These are phyloP conservation scores for Evernia prunastri DNA, from an alignment of 495 filamentous ascomycete genomes.

Conservation along the genomic window DNA sequence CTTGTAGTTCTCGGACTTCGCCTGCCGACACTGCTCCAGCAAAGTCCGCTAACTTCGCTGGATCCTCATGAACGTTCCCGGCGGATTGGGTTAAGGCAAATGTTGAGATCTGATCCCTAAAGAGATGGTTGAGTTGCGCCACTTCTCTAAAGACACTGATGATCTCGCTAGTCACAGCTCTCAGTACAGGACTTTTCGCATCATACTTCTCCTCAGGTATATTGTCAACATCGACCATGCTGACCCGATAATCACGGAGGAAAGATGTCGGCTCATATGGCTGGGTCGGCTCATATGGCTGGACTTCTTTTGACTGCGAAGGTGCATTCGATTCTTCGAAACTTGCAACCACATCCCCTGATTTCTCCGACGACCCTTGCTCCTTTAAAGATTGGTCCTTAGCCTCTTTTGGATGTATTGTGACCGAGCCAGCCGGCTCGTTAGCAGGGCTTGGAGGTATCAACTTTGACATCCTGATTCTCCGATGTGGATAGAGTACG, in stretches of 20 bases:
- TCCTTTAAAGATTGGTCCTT: slow-evolving; percentile 54
- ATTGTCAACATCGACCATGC: slow-evolving; percentile 91
- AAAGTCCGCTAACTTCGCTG: slow-evolving; percentile 91
- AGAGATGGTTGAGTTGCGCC: slow-evolving; percentile 85
- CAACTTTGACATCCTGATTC: slow-evolving; percentile 81
- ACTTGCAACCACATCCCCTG: slow-evolving; percentile 92
- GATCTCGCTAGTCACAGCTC: slow-evolving; percentile 92
- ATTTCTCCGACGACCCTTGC: slow-evolving; percentile 51
- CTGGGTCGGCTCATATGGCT: slow-evolving; percentile 70
- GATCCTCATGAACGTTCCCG: slow-evolving; percentile 90
- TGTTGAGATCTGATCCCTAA: slow-evolving; percentile 93
- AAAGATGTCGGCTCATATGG: slow-evolving; percentile 87
- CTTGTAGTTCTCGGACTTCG: slow-evolving; percentile 85
- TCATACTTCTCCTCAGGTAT: slow-evolving; percentile 81
- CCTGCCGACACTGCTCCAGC: slow-evolving; percentile 90
- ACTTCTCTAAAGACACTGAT: slow-evolving; percentile 98
- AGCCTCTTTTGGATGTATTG: slow-evolving; percentile 38
- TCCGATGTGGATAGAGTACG: slow-evolving; percentile 90
- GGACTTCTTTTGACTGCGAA: slow-evolving; percentile 38
- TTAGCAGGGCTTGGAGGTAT: slow-evolving; percentile 52
- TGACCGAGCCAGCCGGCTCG: slow-evolving; percentile 27
- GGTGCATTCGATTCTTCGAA: slow-evolving; percentile 70
- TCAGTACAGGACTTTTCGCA: slow-evolving; percentile 75
- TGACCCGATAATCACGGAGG: slow-evolving; percentile 82
- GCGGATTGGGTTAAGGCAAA: slow-evolving; percentile 93